phyloP scores from a whole-genome alignment of 495 filamentous ascomycete genomes.

The Chlorociboria aeruginascens region DNA sequence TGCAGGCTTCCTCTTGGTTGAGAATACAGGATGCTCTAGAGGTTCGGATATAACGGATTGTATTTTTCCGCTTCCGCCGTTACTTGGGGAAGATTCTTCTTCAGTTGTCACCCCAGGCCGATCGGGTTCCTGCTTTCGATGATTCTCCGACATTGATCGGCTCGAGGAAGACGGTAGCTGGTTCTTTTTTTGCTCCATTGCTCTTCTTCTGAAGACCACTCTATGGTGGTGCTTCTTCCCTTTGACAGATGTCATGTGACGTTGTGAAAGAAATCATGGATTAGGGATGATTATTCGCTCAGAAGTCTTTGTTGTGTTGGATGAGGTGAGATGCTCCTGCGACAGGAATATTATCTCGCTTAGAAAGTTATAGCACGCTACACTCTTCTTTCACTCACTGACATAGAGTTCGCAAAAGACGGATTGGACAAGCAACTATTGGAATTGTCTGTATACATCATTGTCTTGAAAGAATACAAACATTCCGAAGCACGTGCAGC shows the following conservation, averaged over 20 bases:
- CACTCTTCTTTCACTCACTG: too few relatives aligned
- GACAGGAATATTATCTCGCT: not conserved
- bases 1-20: slow-evolving; percentile 2
- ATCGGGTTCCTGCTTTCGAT: not conserved
- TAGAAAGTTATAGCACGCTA: too few relatives aligned
- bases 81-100: not conserved
- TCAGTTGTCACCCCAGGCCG: slow-evolving; percentile 10
- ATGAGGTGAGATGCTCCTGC: not conserved
- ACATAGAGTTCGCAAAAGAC: too few relatives aligned
- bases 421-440: too few relatives aligned
- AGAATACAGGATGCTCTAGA: not conserved
- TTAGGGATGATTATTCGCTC: too few relatives aligned
- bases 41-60: too few relatives aligned
- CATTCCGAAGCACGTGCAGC: too few relatives aligned
- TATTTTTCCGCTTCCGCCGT: too few relatives aligned
- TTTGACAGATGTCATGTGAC: slow-evolving; percentile 20
- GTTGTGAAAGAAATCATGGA: slow-evolving; percentile 1
- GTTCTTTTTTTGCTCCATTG: slow-evolving; percentile 12
- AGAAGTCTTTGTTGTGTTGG: not conserved
- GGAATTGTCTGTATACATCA: too few relatives aligned
- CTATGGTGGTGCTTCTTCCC: slow-evolving; percentile 12
- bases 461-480: too few relatives aligned
- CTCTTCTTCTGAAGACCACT: slow-evolving; percentile 17
- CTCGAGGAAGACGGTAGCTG: slow-evolving; percentile 4
- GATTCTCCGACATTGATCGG: not conserved